phyloP scores from a whole-genome alignment of 1,284 basidiomycete species.

The Pyrrhoderma noxium region DNA sequence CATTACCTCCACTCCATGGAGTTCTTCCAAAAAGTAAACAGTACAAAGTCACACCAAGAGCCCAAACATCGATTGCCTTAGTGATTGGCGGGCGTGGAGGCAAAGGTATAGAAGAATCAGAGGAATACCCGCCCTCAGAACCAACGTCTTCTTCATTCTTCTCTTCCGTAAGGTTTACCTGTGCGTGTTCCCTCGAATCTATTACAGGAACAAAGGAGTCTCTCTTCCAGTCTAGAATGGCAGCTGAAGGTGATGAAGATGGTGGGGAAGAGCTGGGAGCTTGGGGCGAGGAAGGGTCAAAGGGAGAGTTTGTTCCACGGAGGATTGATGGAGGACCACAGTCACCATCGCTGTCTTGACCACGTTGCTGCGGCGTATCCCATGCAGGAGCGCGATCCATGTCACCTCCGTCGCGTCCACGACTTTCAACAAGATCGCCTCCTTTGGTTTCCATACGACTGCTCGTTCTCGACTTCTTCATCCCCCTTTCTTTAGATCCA shows the following conservation, averaged over 20 bases:
- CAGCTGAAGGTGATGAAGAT: conserved; percentile 8
- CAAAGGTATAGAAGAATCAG: conserved; percentile 24
- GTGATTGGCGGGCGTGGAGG: conserved; percentile 67
- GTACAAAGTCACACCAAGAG: conserved; percentile 95
- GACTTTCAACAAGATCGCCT: not conserved
- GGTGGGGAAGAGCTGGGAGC: conserved; percentile 8
- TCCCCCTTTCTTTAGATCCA: not conserved
- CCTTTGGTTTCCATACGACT: not conserved
- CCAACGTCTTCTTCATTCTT: conserved; percentile 17
- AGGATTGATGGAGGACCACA: too few relatives aligned
- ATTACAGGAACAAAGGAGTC: too few relatives aligned
- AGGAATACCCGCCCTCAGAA: conserved; percentile 25
- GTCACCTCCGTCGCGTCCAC: conserved; percentile 6
- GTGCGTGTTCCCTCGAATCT: too few relatives aligned
- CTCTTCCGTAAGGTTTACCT: not conserved
- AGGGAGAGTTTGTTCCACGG: conserved; percentile 19
- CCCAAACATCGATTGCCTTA: conserved; percentile 98
- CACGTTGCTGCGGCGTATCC: conserved; percentile 11
- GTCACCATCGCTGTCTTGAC: too few relatives aligned
- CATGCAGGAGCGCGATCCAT: conserved; percentile 7
- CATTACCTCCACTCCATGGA: conserved; percentile 63
- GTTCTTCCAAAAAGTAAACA: conserved; percentile 86
- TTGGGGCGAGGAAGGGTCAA: conserved; percentile 17
- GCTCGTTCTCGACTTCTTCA: not conserved
- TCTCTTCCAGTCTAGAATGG: not conserved